Percentiles rank a stretch among this genome's conserved stretches.
phyloP scores from a whole-genome alignment of 2,329 filamentous ascomycete species.

The Colletotrichum graminicola region DNA sequence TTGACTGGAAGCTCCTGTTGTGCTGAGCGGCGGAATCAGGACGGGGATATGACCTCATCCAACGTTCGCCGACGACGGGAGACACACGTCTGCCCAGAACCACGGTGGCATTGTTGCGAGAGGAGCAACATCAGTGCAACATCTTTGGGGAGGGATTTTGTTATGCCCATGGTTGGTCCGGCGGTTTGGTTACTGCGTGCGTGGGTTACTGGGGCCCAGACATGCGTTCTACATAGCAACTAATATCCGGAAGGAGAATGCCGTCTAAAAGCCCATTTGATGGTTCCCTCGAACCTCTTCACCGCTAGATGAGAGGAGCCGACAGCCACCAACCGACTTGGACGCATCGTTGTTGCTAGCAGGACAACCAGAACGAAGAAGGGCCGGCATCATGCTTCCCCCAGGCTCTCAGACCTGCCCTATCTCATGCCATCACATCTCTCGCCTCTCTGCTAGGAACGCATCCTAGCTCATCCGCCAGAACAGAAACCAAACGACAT shows the following conservation, averaged over 20 bases:
- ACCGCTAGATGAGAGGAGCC: conserved; percentile 29
- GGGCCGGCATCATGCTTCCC: conserved; percentile 19
- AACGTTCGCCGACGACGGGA: not conserved
- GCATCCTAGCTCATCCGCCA: not conserved
- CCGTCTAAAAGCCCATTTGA: conserved; percentile 7
- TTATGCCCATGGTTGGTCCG: conserved; percentile 12
- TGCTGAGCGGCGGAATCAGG: not conserved
- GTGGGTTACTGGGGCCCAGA: conserved; percentile 16
- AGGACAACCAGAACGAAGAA: not conserved
- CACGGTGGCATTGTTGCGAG: not conserved
- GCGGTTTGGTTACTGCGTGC: conserved; percentile 8
- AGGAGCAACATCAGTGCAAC: conserved; percentile 2
- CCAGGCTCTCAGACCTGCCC: not conserved
- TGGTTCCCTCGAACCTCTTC: conserved; percentile 18
- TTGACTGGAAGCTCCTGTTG: conserved; percentile 3
- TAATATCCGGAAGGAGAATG: conserved; percentile 27
- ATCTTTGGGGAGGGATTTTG: not conserved
- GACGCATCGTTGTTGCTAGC: not conserved
- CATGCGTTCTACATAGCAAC: conserved; percentile 16
- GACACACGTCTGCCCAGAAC: not conserved
- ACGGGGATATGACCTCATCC: not conserved
- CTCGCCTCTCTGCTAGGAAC: not conserved
- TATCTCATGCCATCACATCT: conserved; percentile 13
- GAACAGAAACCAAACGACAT: not conserved
- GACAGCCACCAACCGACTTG: conserved; percentile 16